phyloP scores from a whole-genome alignment of 805 yeast genomes.

The Candida nemodendra region DNA sequence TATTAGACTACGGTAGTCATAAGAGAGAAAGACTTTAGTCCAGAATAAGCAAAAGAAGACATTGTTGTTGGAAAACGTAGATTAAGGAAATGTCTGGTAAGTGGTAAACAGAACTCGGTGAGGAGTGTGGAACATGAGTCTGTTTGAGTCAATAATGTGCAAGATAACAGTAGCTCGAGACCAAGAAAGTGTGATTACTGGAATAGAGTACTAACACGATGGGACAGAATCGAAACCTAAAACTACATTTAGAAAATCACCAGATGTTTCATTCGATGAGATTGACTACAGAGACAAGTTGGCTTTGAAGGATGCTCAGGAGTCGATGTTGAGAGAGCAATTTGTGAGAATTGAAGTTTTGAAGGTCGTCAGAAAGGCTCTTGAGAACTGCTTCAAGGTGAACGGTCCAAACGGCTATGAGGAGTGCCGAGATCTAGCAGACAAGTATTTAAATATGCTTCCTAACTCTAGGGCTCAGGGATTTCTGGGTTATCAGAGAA shows the following conservation, averaged over 20 bases:
- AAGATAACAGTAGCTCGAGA: too few relatives aligned
- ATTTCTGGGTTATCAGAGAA: conserved; percentile 82
- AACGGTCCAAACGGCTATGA: conserved; percentile 69
- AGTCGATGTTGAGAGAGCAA: conserved; percentile 75
- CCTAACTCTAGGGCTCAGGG: conserved; percentile 70
- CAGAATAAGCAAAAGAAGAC: too few relatives aligned
- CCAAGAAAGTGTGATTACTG: too few relatives aligned
- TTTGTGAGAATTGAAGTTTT: conserved; percentile 69
- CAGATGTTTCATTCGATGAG: conserved; percentile 78
- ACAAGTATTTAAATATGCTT: conserved; percentile 73
- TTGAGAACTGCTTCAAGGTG: conserved; percentile 63
- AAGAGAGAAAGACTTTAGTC: too few relatives aligned
- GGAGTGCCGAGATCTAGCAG: conserved; percentile 77
- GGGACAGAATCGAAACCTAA: conserved; percentile 5
- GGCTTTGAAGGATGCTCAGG: conserved; percentile 71
- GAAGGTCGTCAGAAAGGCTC: conserved; percentile 67
- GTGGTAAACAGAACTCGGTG: background rate
- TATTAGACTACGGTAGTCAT: too few relatives aligned
- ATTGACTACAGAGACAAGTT: conserved; percentile 68
- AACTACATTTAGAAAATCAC: conserved; percentile 42
- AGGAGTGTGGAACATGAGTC: too few relatives aligned
- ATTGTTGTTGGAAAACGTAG: background rate
- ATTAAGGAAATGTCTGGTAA: conserved; percentile 3
- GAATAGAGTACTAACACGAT: background rate
- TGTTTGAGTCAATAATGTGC: too few relatives aligned